Evolutionary conservation across 768 basidiomycete species (phyloP).

Genomic region (Xerocomus spinulosus): DNA sequence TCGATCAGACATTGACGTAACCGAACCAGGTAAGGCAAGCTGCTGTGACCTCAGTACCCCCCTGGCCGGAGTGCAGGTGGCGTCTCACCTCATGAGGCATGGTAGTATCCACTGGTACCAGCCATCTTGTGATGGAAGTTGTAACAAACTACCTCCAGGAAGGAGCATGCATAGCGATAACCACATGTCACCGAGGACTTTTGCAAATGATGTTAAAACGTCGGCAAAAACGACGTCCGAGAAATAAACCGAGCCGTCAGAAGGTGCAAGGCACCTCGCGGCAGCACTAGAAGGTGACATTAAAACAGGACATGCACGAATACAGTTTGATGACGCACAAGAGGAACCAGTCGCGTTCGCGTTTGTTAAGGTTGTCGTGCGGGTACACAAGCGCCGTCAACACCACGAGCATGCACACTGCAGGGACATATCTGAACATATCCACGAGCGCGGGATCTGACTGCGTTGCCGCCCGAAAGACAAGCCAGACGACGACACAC

Average conservation of each 20-base stretch:
- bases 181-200: conserved; percentile 94
- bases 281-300: conserved; percentile 48
- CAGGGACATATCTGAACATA: conserved; percentile 70
- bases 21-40: conserved; percentile 87
- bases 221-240: conserved; percentile 93
- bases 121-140: conserved; percentile 56
- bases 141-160: conserved; percentile 71
- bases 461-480: conserved; percentile 58
- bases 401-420: conserved; percentile 56
- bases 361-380: conserved; percentile 58
- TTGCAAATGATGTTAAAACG: conserved; percentile 94
- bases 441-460: conserved; percentile 63
- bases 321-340: conserved; percentile 48
- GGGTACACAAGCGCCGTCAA: conserved; percentile 61
- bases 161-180: conserved; percentile 83
- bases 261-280: conserved; percentile 66
- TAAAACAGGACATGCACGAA: not conserved
- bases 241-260: conserved; percentile 67
- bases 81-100: conserved; percentile 75
- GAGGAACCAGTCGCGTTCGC: conserved; percentile 73
- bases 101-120: conserved; percentile 75
- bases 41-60: conserved; percentile 11
- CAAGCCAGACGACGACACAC: conserved; percentile 62
- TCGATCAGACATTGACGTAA: conserved; percentile 94
- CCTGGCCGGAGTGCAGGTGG: not conserved